Conservation (phyloP, 176 grass and related monocot species). For the Carex cristatella region DNA sequence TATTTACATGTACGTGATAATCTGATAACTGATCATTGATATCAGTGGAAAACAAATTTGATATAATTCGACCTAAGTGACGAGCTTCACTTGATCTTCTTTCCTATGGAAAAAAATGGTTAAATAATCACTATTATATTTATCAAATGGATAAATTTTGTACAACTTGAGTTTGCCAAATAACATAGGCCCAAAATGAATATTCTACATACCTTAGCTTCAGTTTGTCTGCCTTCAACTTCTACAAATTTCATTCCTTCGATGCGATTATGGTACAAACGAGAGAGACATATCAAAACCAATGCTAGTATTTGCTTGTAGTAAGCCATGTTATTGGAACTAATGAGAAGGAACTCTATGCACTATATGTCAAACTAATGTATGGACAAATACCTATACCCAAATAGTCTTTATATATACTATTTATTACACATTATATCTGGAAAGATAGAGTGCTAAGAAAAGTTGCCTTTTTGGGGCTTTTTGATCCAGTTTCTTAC, state of each 20-base stretch:
- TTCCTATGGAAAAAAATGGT: background rate
- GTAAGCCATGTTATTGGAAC: background rate
- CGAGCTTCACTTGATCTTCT: background rate
- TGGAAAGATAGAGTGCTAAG: no score
- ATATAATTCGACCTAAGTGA: background rate
- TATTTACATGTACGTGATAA: slow-evolving; percentile 1
- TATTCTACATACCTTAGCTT: background rate
- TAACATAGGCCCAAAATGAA: no score
- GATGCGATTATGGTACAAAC: background rate
- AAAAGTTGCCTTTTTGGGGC: no score
- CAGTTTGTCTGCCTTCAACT: background rate
- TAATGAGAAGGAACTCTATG: background rate
- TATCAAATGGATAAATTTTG: background rate
- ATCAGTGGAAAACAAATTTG: background rate
- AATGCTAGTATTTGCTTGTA: background rate
- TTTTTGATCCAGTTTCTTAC: no score
- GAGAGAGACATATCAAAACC: background rate
- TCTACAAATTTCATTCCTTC: background rate
- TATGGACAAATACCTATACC: no score
- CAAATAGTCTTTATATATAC: no score
- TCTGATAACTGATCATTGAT: background rate
- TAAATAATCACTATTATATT: background rate
- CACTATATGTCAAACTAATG: background rate
- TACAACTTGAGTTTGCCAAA: background rate
- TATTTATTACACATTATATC: no score